Evolutionary conservation across 768 basidiomycete genomes (phyloP).

Genomic region (Lentinula aciculospora): DNA sequence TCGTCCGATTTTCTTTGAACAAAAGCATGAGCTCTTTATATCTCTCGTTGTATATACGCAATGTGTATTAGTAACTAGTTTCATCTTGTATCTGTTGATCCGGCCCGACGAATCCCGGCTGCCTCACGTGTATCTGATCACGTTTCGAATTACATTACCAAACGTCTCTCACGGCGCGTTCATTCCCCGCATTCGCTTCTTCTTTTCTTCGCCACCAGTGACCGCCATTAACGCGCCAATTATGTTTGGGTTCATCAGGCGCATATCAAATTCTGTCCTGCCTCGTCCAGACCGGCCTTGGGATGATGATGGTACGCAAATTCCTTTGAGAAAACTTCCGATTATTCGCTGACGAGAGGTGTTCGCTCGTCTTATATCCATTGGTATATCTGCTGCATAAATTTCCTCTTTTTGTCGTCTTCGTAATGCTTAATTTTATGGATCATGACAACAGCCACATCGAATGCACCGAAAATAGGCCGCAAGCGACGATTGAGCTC

Average conservation of each 20-base stretch:
- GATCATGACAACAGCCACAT: slow-evolving; percentile 46
- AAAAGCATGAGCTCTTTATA: neutral
- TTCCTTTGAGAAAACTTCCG: slow-evolving; percentile 15
- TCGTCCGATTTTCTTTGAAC: slow-evolving; percentile 9
- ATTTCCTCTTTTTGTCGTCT: neutral
- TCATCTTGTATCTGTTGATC: too few species aligned
- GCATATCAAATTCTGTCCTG: slow-evolving; percentile 65
- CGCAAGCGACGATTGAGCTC: slow-evolving; percentile 61
- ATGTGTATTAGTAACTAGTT: too few species aligned
- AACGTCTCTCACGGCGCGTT: neutral
- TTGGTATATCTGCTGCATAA: slow-evolving; percentile 9
- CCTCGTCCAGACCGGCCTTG: slow-evolving; percentile 71
- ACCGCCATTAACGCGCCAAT: neutral
- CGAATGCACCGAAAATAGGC: slow-evolving; percentile 64
- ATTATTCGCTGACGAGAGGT: slow-evolving; percentile 11
- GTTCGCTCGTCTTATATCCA: slow-evolving; percentile 9
- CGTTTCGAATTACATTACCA: neutral
- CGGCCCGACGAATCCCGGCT: neutral
- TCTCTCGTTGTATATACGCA: too few species aligned
- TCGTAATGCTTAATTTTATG: slow-evolving; percentile 7
- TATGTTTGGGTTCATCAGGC: slow-evolving; percentile 70
- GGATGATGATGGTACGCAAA: slow-evolving; percentile 65
- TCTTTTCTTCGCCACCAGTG: neutral
- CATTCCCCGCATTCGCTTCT: neutral
- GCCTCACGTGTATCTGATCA: neutral